Base-by-base conservation (phyloP, 2,329 filamentous ascomycete species). In the Aspergillus calidoustus region DNA sequence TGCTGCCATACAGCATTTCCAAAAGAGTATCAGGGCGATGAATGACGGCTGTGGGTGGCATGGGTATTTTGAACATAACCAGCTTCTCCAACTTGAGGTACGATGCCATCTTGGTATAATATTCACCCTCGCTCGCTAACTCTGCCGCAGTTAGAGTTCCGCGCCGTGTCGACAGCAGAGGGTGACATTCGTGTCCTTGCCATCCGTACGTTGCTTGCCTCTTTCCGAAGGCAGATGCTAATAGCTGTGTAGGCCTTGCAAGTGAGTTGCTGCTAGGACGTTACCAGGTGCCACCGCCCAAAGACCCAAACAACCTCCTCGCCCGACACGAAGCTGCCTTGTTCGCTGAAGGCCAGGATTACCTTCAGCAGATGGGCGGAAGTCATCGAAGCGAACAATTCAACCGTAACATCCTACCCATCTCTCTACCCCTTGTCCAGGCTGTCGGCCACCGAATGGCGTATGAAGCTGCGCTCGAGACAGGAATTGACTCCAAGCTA, bases 401-500 rank as follows among this genome's bases (percentile, higher is more conserved):
- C 15, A 69, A 69, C 51, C 54, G 59, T 9, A n/a, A 54, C 15
- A 64, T 72, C 8, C 61, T 72, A 5, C 68, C 69, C 1, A 61
- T 55, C 2, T 66, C 51, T 7, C 64, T 58, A 1, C 57, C 65
- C 1, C 38, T 72, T 9, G 44, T 70, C n/a, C 50, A 68, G 46
- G 67, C 69, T 1, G 66, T 71, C 6, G 69, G 67, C 0, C 59
- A 67, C 28, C 68, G 69, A 2, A 67, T 71, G 66, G 69, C 68
- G 0, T 59, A 60, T 8, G 68, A 71, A 48, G 69, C 69, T 8
- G 68, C 68, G 1, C 34, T 60, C 9, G 55, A 68, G 17, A 66
- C 65, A 4, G 52, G 53, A 4, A 57, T 66, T 11, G 43, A 66
- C 11, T 38, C 49, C 1, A 28, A 44, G 3, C 56, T 71, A 3